A percentile compares a stretch with the other conserved stretches of the same genome.
These are phyloP conservation scores for Kwoniella dendrophila DNA, from an alignment of 768 basidiomycete species.

Conservation along the genomic window DNA sequence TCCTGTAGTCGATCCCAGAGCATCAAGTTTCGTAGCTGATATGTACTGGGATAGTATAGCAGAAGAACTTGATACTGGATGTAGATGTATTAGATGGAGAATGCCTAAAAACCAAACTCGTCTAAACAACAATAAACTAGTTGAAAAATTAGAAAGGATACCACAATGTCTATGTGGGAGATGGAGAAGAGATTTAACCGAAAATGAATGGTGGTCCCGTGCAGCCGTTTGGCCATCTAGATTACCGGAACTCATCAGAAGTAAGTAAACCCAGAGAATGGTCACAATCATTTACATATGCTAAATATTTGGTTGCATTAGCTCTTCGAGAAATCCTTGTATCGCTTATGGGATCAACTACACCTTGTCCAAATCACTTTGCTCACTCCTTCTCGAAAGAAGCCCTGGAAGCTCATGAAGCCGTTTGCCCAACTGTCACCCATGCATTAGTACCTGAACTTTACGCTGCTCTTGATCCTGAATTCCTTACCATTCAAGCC, in stretches of 20 bases:
- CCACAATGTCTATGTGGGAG: slow-evolving; percentile 38
- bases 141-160: slow-evolving; percentile 21
- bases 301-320: background rate
- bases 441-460: slow-evolving; percentile 67
- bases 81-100: slow-evolving; percentile 58
- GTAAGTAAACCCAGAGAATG: slow-evolving; percentile 36
- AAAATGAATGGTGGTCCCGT: slow-evolving; percentile 38
- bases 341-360: slow-evolving; percentile 78
- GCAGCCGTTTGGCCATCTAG: slow-evolving; percentile 34
- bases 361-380: slow-evolving; percentile 45
- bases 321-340: slow-evolving; percentile 81
- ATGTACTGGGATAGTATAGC: slow-evolving; percentile 82
- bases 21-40: slow-evolving; percentile 63
- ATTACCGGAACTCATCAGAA: slow-evolving; percentile 41
- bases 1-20: slow-evolving; percentile 16
- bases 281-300: background rate
- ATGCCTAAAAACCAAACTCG: slow-evolving; percentile 17
- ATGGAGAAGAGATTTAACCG: slow-evolving; percentile 36
- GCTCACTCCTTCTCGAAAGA: slow-evolving; percentile 45
- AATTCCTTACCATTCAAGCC: slow-evolving; percentile 79
- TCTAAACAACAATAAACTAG: background rate
- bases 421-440: slow-evolving; percentile 65
- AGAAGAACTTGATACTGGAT: slow-evolving; percentile 75
- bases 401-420: slow-evolving; percentile 41
- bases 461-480: slow-evolving; percentile 76